Conservation (phyloP, 148 eudicot genomes). For the Rhododendron henanense region DNA sequence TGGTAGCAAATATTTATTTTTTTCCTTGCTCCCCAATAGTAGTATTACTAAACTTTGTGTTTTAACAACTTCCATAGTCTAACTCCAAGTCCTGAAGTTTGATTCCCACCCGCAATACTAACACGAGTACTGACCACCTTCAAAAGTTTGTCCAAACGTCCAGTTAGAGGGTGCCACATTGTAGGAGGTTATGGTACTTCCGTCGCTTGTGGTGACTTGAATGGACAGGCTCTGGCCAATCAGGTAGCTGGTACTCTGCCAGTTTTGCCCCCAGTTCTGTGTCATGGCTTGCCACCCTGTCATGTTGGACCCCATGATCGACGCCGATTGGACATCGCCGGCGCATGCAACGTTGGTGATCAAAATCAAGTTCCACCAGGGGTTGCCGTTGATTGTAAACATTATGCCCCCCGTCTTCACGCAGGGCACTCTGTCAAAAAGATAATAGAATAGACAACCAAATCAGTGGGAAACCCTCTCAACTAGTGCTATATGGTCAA, state of each 20-base stretch:
- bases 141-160: constrained; percentile 34
- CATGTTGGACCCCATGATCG: constrained; percentile 24
- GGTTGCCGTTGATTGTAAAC: constrained; percentile 35
- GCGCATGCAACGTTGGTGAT: constrained; percentile 32
- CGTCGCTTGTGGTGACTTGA: constrained; percentile 26
- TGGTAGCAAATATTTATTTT: not conserved
- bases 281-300: constrained; percentile 32
- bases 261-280: constrained; percentile 36
- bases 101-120: not conserved
- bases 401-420: constrained; percentile 31
- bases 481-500: not conserved
- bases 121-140: constrained; percentile 23
- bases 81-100: not conserved
- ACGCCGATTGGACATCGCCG: constrained; percentile 30
- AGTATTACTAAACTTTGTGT: too few relatives aligned
- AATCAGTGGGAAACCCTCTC: not conserved
- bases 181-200: constrained; percentile 25
- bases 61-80: not conserved
- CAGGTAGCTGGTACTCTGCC: constrained; percentile 28
- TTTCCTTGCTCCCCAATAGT: not conserved
- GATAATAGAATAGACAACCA: not conserved
- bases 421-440: constrained; percentile 25
- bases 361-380: constrained; percentile 33
- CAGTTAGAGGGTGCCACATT: constrained; percentile 26
- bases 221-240: constrained; percentile 27